A percentile compares a stretch with the other conserved stretches of the same genome.
phyloP scores from a whole-genome alignment of 768 basidiomycete genomes.

The Dentipellis sp. region DNA sequence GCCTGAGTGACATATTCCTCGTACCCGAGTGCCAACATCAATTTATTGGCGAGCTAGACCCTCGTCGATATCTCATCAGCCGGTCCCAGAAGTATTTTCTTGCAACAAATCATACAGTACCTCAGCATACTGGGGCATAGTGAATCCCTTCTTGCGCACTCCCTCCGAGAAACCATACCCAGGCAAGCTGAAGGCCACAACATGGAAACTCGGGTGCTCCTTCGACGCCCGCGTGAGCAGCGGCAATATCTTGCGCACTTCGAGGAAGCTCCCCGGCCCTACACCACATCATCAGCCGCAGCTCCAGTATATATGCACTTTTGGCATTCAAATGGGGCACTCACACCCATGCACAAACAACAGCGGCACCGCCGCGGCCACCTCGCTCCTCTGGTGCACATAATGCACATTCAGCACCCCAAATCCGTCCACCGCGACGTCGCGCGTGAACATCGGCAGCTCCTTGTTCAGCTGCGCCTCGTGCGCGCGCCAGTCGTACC shows the following conservation, averaged over 20 bases:
- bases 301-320: too few species aligned
- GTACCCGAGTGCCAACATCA: conserved; percentile 19
- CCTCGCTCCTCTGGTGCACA: conserved; percentile 23
- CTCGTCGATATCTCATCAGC: neutral
- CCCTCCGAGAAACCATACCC: conserved; percentile 20
- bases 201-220: conserved; percentile 42
- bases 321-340: conserved; percentile 3
- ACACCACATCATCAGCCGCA: neutral
- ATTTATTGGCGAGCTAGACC: conserved; percentile 6
- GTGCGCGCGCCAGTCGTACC: conserved; percentile 22
- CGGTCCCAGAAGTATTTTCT: too few species aligned
- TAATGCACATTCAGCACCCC: conserved; percentile 27
- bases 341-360: conserved; percentile 24
- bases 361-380: conserved; percentile 19
- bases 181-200: conserved; percentile 28
- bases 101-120: conserved; percentile 2
- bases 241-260: conserved; percentile 34
- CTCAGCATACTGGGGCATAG: conserved; percentile 15
- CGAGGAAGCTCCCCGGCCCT: conserved; percentile 11
- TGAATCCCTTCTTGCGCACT: conserved; percentile 17
- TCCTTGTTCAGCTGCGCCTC: conserved; percentile 22
- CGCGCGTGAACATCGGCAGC: conserved; percentile 27
- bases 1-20: conserved; percentile 33
- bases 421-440: conserved; percentile 23
- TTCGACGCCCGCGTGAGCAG: conserved; percentile 28